Percentiles rank a stretch among this genome's conserved stretches.
These are phyloP conservation scores for Betula pendula DNA, from an alignment of 306 rosid genomes.

Conservation along the genomic window DNA sequence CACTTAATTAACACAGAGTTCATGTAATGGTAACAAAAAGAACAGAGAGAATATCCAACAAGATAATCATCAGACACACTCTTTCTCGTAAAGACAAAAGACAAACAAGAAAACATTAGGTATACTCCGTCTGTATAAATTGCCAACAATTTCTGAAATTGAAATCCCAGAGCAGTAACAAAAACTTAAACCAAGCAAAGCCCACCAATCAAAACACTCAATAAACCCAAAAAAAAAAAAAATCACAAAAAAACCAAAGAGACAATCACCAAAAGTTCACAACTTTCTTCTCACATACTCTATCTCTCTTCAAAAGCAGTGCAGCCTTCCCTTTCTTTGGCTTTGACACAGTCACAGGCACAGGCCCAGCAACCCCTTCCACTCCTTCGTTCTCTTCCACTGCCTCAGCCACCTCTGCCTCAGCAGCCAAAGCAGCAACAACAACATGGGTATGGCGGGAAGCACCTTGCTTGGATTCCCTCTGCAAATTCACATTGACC, in stretches of 20 bases:
- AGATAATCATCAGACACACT: neutral
- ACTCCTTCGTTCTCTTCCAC: constrained; percentile 39
- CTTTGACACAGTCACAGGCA: constrained; percentile 35
- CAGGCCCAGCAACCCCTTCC: constrained; percentile 32
- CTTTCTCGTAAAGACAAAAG: neutral
- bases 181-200: constrained; percentile 29
- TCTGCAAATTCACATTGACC: constrained; percentile 24
- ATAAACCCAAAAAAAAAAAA: neutral
- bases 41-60: neutral
- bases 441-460: constrained; percentile 24
- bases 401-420: constrained; percentile 50
- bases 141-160: constrained; percentile 11
- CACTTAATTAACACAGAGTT: neutral
- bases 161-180: constrained; percentile 12
- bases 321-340: constrained; percentile 95
- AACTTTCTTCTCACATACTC: constrained; percentile 48
- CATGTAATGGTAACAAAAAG: neutral
- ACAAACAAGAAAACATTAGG: neutral
- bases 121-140: constrained; percentile 9
- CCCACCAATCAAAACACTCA: constrained; percentile 8
- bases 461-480: constrained; percentile 27
- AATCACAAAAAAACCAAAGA: neutral
- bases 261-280: neutral
- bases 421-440: constrained; percentile 57
- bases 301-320: constrained; percentile 81